phyloP scores from a whole-genome alignment of 2,329 filamentous ascomycete species.

The Rhynchosporium agropyri region DNA sequence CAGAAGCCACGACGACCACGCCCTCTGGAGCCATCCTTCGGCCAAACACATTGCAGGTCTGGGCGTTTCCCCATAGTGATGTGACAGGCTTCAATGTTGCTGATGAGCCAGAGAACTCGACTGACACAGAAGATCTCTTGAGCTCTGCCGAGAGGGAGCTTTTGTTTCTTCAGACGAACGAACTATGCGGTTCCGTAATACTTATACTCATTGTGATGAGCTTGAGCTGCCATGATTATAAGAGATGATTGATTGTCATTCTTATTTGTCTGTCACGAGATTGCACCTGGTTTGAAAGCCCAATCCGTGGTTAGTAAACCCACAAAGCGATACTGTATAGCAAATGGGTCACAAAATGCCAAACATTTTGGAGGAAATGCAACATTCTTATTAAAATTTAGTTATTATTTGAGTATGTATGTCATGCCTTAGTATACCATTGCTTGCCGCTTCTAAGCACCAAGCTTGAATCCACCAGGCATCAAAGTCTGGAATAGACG shows the following conservation, averaged over 20 bases:
- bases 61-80: neutral
- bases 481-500: slow-evolving; percentile 15
- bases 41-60: slow-evolving; percentile 38
- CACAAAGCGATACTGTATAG: slow-evolving; percentile 20
- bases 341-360: neutral
- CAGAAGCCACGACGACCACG: slow-evolving; percentile 36
- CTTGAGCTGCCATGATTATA: slow-evolving; percentile 26
- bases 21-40: slow-evolving; percentile 38
- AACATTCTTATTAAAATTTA: too few species aligned
- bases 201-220: slow-evolving; percentile 16
- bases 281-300: slow-evolving; percentile 15
- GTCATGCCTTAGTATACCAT: neutral
- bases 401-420: too few species aligned
- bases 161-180: too few species aligned
- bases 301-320: slow-evolving; percentile 23
- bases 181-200: slow-evolving; percentile 25
- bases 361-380: too few species aligned
- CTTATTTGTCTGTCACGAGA: slow-evolving; percentile 30
- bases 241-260: slow-evolving; percentile 28
- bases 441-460: neutral
- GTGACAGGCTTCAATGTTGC: neutral
- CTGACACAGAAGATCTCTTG: neutral
- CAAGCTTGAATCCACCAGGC: slow-evolving; percentile 16
- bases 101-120: neutral
- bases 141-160: too few species aligned